Evolutionary conservation across 139 green algal genomes (phyloP), one percentile per base, ranked within the genome.

Genomic region (Medakamo hakoo): DNA sequence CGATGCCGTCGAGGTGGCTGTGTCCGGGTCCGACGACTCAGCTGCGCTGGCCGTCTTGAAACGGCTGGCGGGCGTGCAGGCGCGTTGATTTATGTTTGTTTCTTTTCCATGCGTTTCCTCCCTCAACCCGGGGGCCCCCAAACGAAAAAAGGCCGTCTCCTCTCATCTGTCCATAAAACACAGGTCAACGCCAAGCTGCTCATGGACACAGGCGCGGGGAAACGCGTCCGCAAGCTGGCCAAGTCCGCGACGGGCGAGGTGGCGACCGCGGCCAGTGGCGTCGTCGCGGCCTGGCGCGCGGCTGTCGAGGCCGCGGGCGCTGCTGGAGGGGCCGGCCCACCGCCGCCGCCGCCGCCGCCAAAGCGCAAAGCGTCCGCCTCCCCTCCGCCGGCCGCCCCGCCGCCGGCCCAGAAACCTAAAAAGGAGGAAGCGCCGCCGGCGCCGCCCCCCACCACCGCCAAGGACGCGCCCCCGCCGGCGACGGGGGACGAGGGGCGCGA

Each of bases 211-310:
- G 76, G 88, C 27, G 86, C 80, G 2, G 88, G 86, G 48, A 93
- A 91, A 61, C 75, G 70, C 19, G 26, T 95, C 4, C 79, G 85
- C 32, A 79, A 84, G 62, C 76, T 94, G 0, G 66, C 55, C 55
- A 95, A 94, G 68, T 79, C 83, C 71, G 32, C 21, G 22, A 57
- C 75, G 21, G 21, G 32, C 18, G 58, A 57, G 2, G 63, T 94
- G 3, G 59, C 80, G 26, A 62, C 59, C 5, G 78, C 76, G 28
- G 85, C 87, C 4, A 67, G 62, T 0, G 60, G 70, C 3, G 76
- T 80, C 1, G 69, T 94, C 20, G 66, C 81, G 4, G 65, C 68
- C 1, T 94, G 88, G 87, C 94, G 93, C 59, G 72, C 81, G 2
- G 32, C 63, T 5, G 68, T 83, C 4, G 9, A 9, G 40, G 23